Percentiles rank a stretch among this genome's conserved stretches.
These are phyloP conservation scores for Aspergillus pseudoviridinutans DNA, from an alignment of 2,329 filamentous ascomycete genomes.

Conservation along the genomic window DNA sequence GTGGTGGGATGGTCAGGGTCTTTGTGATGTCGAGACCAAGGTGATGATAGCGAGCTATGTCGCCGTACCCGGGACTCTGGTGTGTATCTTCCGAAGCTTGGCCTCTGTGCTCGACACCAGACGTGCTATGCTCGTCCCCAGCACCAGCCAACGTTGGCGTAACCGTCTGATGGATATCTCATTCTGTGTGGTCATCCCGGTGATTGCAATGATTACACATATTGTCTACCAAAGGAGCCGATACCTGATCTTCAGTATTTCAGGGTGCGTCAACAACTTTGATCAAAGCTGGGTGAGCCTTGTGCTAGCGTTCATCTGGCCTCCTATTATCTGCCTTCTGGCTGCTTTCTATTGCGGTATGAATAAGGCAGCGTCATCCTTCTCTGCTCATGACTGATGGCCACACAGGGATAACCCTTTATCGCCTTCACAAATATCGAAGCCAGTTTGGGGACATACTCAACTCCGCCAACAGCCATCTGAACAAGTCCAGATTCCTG, in stretches of 20 bases:
- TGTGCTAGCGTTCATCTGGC: conserved; percentile 54
- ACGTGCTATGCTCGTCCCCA: conserved; percentile 50
- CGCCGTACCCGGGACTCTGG: conserved; percentile 50
- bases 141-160: conserved; percentile 44
- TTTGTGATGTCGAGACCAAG: conserved; percentile 64
- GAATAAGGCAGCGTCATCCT: conserved; percentile 23
- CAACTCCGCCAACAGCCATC: conserved; percentile 45
- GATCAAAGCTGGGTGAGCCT: conserved; percentile 57
- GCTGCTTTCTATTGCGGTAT: conserved; percentile 56
- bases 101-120: conserved; percentile 59
- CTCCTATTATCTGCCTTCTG: conserved; percentile 50
- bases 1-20: conserved; percentile 57
- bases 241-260: conserved; percentile 56
- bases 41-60: conserved; percentile 52
- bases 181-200: conserved; percentile 55
- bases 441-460: conserved; percentile 56
- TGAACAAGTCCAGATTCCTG: conserved; percentile 58
- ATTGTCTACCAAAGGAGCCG: conserved; percentile 57
- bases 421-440: conserved; percentile 59
- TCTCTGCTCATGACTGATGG: not conserved
- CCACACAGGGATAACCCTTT: conserved; percentile 52
- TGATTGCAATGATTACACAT: conserved; percentile 53
- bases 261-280: conserved; percentile 54
- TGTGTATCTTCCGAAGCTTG: conserved; percentile 59
- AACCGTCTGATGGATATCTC: conserved; percentile 49